phyloP scores from a whole-genome alignment of 148 eudicot genomes.

The Cornus controversa region DNA sequence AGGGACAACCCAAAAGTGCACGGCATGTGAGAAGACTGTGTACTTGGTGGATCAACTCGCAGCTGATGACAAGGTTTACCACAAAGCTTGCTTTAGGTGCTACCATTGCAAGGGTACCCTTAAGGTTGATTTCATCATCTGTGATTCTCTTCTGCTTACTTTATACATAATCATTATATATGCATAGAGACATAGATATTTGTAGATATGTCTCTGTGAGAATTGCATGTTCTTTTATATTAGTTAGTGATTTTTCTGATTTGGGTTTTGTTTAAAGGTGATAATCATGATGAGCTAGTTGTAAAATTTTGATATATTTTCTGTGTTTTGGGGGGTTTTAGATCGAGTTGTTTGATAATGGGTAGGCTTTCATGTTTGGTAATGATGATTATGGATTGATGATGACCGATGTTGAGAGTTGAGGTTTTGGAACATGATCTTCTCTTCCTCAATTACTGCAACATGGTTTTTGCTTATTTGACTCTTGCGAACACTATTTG shows the following conservation, averaged over 20 bases:
- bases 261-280: not conserved
- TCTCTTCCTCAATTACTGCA: not conserved
- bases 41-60: constrained; percentile 87
- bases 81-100: constrained; percentile 88
- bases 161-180: too few species aligned
- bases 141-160: not conserved
- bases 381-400: not conserved
- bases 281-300: too few species aligned
- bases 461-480: not conserved
- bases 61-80: constrained; percentile 78
- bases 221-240: not conserved
- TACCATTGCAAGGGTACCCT: constrained; percentile 93
- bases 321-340: not conserved
- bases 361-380: not conserved
- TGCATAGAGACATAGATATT: too few species aligned
- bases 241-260: not conserved
- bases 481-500: not conserved
- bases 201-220: not conserved
- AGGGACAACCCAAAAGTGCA: constrained; percentile 93
- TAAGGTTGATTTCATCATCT: constrained; percentile 43
- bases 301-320: too few species aligned
- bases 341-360: constrained; percentile 2
- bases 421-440: constrained; percentile 15
- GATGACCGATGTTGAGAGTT: not conserved
- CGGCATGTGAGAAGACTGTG: constrained; percentile 88